Base-by-base conservation (phyloP, 257 asterid genomes). In the Vinca minor region DNA sequence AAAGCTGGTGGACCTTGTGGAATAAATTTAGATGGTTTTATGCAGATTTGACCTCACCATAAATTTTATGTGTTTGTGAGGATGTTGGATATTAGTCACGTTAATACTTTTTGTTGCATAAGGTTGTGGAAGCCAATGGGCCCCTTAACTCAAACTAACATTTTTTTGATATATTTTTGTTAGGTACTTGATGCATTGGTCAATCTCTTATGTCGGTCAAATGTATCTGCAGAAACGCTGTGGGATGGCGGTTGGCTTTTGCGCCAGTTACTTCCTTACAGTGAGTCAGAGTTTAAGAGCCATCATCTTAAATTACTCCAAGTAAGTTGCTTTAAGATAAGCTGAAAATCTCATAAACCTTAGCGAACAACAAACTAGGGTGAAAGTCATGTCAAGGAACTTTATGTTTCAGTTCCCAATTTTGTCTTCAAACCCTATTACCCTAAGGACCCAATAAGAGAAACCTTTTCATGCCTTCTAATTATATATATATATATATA, bases 231-330 rank as follows among this genome's bases (percentile, higher is more conserved):
- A 36, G 98, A 89, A 79, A 89, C 94, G 67, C 76, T 93, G 74
- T 93, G 98, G 98, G 96, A 84, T 69, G 97, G 98, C 73, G 97
- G 98, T 74, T 93, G 98, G 98, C 97, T 93, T 82, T 79, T 93
- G 83, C 97, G 95, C 63, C 97, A 89, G 86, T 79, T 93, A 80
- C 84, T 87, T 71, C 98, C 96, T 70, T 76, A 89, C 59, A 93
- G 94, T 45, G 89, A 85, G 78, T 78, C 90, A 12, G 95, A 87
- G 84, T 89, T 87, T 59, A 87, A 75, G 67, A 70, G 82, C 69
- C 74, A 76, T 74, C 95, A 89, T 78, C 91, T 78, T 77, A 74
- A 73, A 69, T 77, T 84, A 64, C 92, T 93, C 52, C 74, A 80
- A 36, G 98, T 89, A 80, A 77, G 96, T 80, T 63, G 32, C 44